These are phyloP conservation scores for Cephalotrichum gorgonifer DNA, from an alignment of 2,329 filamentous ascomycete species.

Conservation along the genomic window DNA sequence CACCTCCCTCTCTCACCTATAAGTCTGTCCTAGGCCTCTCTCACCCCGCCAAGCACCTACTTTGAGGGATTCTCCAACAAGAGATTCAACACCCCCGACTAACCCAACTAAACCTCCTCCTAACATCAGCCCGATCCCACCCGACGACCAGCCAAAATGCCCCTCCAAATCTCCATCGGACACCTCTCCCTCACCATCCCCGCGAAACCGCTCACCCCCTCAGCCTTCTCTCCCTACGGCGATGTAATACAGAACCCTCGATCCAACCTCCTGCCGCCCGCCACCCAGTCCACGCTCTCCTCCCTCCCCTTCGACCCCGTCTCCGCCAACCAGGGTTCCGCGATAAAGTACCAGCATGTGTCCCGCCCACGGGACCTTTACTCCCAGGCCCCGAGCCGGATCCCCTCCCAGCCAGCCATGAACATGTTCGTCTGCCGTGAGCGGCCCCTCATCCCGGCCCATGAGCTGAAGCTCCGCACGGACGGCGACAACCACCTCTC, in stretches of 20 bases:
- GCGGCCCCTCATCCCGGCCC: slow-evolving; percentile 13
- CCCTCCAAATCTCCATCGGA: slow-evolving; percentile 7
- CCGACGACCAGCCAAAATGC: neutral
- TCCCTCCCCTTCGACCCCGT: slow-evolving; percentile 36
- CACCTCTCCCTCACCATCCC: slow-evolving; percentile 27
- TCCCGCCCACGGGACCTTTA: slow-evolving; percentile 67
- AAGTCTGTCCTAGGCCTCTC: no score
- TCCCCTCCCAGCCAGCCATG: slow-evolving; percentile 52
- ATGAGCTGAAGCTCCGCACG: neutral
- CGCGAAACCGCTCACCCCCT: slow-evolving; percentile 56
- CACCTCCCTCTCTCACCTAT: no score
- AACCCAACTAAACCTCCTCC: neutral
- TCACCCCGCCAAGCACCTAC: no score
- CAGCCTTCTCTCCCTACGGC: slow-evolving; percentile 69
- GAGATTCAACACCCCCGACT: no score
- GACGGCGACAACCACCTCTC: neutral
- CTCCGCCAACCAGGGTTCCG: slow-evolving; percentile 74
- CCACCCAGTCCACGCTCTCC: slow-evolving; percentile 21
- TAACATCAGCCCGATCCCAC: no score
- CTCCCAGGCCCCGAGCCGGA: slow-evolving; percentile 47
- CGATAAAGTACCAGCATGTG: slow-evolving; percentile 76
- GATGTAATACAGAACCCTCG: slow-evolving; percentile 69
- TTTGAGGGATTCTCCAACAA: no score
- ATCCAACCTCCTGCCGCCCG: slow-evolving; percentile 40
- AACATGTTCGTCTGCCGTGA: slow-evolving; percentile 78